phyloP scores from a whole-genome alignment of 2,329 filamentous ascomycete species.

The Phoma sp. region DNA sequence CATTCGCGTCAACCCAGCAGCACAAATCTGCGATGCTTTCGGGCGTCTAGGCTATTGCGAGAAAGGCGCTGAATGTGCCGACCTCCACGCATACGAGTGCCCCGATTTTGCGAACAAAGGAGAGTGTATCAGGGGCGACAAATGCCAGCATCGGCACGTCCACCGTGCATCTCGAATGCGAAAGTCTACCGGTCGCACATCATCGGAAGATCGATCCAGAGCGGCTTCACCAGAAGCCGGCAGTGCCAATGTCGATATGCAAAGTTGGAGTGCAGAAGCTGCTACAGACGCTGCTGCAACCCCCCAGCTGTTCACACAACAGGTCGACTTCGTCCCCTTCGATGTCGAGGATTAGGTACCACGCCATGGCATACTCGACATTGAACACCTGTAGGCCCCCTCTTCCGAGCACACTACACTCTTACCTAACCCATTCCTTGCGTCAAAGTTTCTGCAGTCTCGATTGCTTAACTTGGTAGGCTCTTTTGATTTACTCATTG shows the following conservation, averaged over 20 bases:
- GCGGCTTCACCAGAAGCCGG: constrained; percentile 18
- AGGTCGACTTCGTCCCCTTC: constrained; percentile 42
- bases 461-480: constrained; percentile 26
- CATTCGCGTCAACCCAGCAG: constrained; percentile 76
- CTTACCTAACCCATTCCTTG: constrained; percentile 22
- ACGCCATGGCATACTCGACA: not conserved
- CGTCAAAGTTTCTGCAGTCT: constrained; percentile 19
- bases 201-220: constrained; percentile 20
- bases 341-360: constrained; percentile 24
- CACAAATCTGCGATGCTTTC: constrained; percentile 84
- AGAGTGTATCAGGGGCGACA: constrained; percentile 74
- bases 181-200: constrained; percentile 23
- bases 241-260: not conserved
- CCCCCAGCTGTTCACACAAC: constrained; percentile 37
- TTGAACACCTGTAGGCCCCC: constrained; percentile 15
- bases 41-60: constrained; percentile 88
- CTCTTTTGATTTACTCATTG: constrained; percentile 16
- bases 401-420: constrained; percentile 12
- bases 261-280: constrained; percentile 2
- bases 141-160: constrained; percentile 86
- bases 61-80: constrained; percentile 76
- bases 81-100: constrained; percentile 91
- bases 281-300: constrained; percentile 1
- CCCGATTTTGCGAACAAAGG: constrained; percentile 94
- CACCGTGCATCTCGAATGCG: constrained; percentile 57